These are phyloP conservation scores for Phytopythium oedochilum DNA, from an alignment of 352 stramenopile genomes.

Conservation along the genomic window DNA sequence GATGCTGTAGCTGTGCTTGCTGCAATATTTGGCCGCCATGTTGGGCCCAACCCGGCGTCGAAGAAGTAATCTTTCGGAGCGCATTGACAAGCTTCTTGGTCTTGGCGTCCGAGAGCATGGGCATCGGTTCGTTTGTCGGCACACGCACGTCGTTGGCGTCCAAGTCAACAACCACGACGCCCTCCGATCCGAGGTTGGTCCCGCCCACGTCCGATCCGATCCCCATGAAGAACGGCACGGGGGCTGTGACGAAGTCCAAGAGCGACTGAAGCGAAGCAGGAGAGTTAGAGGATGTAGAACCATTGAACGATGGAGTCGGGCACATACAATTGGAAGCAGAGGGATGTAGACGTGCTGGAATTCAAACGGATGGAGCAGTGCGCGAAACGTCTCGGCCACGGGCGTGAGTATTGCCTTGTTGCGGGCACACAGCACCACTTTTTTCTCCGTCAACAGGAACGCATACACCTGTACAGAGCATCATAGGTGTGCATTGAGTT, in stretches of 20 bases:
- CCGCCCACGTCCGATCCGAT: slow-evolving; percentile 37
- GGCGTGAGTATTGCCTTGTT: slow-evolving; percentile 59
- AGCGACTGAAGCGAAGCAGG: slow-evolving; percentile 27
- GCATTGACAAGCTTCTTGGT: slow-evolving; percentile 53
- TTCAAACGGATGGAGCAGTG: slow-evolving; percentile 58
- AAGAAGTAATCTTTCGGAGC: slow-evolving; percentile 30
- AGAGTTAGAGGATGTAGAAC: not conserved
- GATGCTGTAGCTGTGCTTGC: not conserved
- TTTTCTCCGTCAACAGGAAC: slow-evolving; percentile 64
- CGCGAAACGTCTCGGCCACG: slow-evolving; percentile 55
- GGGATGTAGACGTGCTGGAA: slow-evolving; percentile 77
- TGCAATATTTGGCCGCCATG: not conserved
- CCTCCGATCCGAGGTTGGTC: slow-evolving; percentile 37
- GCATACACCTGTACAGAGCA: slow-evolving; percentile 26
- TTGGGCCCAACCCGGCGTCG: not conserved
- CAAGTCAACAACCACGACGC: slow-evolving; percentile 64
- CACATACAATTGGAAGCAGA: slow-evolving; percentile 20
- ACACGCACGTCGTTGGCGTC: slow-evolving; percentile 55
- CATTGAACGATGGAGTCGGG: not conserved
- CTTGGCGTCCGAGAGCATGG: slow-evolving; percentile 47
- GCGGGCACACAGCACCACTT: slow-evolving; percentile 53
- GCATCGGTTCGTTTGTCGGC: slow-evolving; percentile 37
- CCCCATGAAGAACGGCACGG: slow-evolving; percentile 79
- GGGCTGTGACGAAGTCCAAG: slow-evolving; percentile 65
- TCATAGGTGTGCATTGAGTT: not conserved